These are phyloP conservation scores for Aspergillus sclerotiicarbonarius DNA, from an alignment of 495 filamentous ascomycete genomes.

Conservation along the genomic window DNA sequence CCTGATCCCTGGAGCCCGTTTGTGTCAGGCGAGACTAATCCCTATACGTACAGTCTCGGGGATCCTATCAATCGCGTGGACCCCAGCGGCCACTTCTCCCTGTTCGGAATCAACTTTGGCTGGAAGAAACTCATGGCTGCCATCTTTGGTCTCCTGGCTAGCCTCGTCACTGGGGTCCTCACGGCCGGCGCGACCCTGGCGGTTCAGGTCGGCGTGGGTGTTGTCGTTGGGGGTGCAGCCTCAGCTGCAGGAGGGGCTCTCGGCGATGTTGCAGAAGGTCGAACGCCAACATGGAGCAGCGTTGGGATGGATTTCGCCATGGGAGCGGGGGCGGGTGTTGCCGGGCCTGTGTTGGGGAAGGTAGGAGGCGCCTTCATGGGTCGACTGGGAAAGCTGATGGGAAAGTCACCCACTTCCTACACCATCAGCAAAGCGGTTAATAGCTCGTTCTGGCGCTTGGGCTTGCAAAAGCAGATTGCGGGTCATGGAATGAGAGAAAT, in stretches of 20 bases:
- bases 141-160: not conserved
- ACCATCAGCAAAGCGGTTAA: too few species aligned
- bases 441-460: too few species aligned
- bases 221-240: not conserved
- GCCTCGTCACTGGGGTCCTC: slow-evolving; percentile 1
- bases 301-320: not conserved
- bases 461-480: too few species aligned
- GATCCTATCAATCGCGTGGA: slow-evolving; percentile 11
- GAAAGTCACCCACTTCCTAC: too few species aligned
- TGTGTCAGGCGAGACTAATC: slow-evolving; percentile 12
- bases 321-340: not conserved
- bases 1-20: slow-evolving; percentile 15
- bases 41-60: slow-evolving; percentile 5
- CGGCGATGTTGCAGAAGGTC: not conserved
- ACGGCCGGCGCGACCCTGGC: slow-evolving; percentile 6
- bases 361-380: not conserved
- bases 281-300: slow-evolving; percentile 2
- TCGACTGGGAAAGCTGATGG: too few species aligned
- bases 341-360: not conserved
- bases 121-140: slow-evolving; percentile 2
- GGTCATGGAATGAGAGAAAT: too few species aligned
- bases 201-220: slow-evolving; percentile 1
- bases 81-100: not conserved
- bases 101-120: not conserved
- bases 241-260: not conserved